These are phyloP conservation scores for Penicillium alfredii DNA, from an alignment of 495 filamentous ascomycete species.

Conservation along the genomic window DNA sequence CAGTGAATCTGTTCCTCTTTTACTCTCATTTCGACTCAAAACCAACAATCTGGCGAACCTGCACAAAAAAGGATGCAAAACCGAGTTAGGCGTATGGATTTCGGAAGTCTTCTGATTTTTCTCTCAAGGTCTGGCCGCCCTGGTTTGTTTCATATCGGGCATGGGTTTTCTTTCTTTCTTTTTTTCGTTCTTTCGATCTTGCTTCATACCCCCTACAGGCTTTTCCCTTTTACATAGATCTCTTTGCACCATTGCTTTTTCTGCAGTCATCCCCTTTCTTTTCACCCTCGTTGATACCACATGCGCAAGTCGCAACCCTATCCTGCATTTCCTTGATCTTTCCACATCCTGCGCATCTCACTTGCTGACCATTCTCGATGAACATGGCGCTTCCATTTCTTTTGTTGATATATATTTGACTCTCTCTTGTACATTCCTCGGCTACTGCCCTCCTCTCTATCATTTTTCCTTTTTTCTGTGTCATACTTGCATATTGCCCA, in stretches of 20 bases:
- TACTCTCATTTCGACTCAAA: constrained; percentile 18
- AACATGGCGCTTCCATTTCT: constrained; percentile 24
- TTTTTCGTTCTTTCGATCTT: constrained; percentile 7
- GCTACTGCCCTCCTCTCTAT: constrained; percentile 14
- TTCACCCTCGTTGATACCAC: constrained; percentile 28
- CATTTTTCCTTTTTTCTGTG: constrained; percentile 10
- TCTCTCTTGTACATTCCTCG: constrained; percentile 24
- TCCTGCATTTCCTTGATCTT: constrained; percentile 25
- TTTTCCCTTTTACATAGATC: constrained; percentile 34
- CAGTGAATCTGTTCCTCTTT: constrained; percentile 13
- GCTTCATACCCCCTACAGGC: constrained; percentile 12
- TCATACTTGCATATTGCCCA: too few species aligned
- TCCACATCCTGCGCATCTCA: constrained; percentile 16
- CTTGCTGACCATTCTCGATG: constrained; percentile 14
- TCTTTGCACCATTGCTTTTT: constrained; percentile 11
- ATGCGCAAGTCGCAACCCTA: constrained; percentile 35
- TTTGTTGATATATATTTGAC: constrained; percentile 27
- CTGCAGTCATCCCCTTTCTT: constrained; percentile 20
- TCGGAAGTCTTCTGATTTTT: constrained; percentile 27
- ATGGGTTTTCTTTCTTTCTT: constrained; percentile 13
- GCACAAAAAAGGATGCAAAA: constrained; percentile 24
- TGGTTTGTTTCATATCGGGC: constrained; percentile 14
- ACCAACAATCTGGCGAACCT: constrained; percentile 25
- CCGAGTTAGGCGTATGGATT: constrained; percentile 35
- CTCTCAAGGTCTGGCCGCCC: constrained; percentile 23